Conservation (phyloP, 1,284 basidiomycete genomes). For the Trametes sp. region DNA sequence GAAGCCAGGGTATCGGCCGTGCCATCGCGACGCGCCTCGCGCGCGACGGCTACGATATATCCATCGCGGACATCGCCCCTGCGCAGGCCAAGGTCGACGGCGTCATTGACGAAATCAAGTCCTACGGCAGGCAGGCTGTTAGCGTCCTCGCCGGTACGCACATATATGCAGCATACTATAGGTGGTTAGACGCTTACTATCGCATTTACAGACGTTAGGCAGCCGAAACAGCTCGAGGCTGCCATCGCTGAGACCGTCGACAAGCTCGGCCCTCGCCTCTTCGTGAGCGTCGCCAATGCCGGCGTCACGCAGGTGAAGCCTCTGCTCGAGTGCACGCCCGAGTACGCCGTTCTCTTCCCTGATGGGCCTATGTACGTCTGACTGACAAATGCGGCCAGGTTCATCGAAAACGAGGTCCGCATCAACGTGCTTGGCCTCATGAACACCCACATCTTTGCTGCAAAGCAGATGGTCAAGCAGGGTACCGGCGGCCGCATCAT, state of each 20-base stretch:
- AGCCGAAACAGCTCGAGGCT: slow-evolving; percentile 44
- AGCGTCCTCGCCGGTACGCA: slow-evolving; percentile 39
- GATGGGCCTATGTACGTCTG: not conserved
- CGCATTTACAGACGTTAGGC: slow-evolving; percentile 36
- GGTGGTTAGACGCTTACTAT: not conserved
- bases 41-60: slow-evolving; percentile 48
- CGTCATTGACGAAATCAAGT: slow-evolving; percentile 44
- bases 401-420: slow-evolving; percentile 44
- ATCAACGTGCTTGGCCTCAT: slow-evolving; percentile 45
- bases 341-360: slow-evolving; percentile 32
- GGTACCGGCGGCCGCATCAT: slow-evolving; percentile 50
- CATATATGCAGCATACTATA: too few relatives aligned
- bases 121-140: slow-evolving; percentile 43
- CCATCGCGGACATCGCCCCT: slow-evolving; percentile 46
- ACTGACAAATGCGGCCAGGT: slow-evolving; percentile 28
- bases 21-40: slow-evolving; percentile 52
- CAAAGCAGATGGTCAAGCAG: slow-evolving; percentile 53
- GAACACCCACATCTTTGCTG: slow-evolving; percentile 48
- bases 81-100: slow-evolving; percentile 41
- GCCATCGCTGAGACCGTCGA: slow-evolving; percentile 44
- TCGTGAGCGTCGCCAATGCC: slow-evolving; percentile 50
- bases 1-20: slow-evolving; percentile 51
- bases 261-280: slow-evolving; percentile 43
- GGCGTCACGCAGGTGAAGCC: slow-evolving; percentile 46
- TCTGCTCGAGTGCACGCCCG: slow-evolving; percentile 43